Evolutionary conservation across 768 basidiomycete genomes (phyloP).

Genomic region (Exidia glandulosa): DNA sequence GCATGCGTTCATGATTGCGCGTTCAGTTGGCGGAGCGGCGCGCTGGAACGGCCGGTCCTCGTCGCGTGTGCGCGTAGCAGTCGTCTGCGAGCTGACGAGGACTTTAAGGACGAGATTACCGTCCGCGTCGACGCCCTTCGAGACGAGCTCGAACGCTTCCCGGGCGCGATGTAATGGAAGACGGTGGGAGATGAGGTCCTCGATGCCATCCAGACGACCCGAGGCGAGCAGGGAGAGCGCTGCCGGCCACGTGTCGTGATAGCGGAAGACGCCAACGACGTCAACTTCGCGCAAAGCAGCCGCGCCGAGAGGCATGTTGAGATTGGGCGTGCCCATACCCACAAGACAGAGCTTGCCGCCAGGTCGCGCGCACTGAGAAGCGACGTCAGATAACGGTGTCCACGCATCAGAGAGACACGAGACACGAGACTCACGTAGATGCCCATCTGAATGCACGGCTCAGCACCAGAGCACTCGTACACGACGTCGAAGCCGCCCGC

Average conservation of each 20-base stretch:
- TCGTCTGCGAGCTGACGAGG: slow-evolving; percentile 42
- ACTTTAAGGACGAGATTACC: slow-evolving; percentile 85
- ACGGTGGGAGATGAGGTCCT: slow-evolving; percentile 73
- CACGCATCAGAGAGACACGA: slow-evolving; percentile 5
- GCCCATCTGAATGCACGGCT: slow-evolving; percentile 83
- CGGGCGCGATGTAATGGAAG: slow-evolving; percentile 52
- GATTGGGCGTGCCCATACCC: slow-evolving; percentile 87
- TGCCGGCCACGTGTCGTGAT: slow-evolving; percentile 82
- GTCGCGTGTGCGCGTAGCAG: background rate
- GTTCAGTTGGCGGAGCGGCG: background rate
- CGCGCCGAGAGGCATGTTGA: slow-evolving; percentile 69
- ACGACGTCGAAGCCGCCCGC: slow-evolving; percentile 84
- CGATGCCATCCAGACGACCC: slow-evolving; percentile 51
- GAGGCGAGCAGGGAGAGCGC: slow-evolving; percentile 70
- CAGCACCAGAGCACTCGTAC: slow-evolving; percentile 92
- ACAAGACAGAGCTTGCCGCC: slow-evolving; percentile 90
- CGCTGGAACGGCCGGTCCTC: background rate
- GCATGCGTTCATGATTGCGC: background rate
- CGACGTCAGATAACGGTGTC: slow-evolving; percentile 8
- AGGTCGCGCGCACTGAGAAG: slow-evolving; percentile 55
- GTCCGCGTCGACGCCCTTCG: slow-evolving; percentile 62
- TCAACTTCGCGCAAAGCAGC: slow-evolving; percentile 87
- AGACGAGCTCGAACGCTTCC: slow-evolving; percentile 73
- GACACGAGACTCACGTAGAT: slow-evolving; percentile 72
- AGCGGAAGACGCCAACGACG: slow-evolving; percentile 84